Conservation (phyloP, 129 eudicot species). For the Silybum marianum region DNA sequence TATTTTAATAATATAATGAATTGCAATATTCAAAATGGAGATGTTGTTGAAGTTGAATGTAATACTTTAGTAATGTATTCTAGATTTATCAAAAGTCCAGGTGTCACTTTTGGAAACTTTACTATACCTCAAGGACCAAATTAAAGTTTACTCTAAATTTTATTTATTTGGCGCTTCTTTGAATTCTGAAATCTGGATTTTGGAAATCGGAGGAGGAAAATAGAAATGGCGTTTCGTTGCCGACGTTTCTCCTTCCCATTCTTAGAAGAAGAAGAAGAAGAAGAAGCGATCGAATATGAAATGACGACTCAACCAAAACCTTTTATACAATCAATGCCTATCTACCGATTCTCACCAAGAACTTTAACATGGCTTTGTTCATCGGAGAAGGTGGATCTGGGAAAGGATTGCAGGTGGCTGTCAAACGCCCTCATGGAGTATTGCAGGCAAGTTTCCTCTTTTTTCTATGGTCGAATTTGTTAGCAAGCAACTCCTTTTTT, state of each 20-base stretch:
- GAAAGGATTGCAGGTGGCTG: slow-evolving; percentile 32
- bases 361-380: slow-evolving; percentile 36
- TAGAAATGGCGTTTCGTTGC: background rate
- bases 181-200: background rate
- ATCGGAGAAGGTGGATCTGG: slow-evolving; percentile 70
- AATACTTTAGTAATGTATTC: too few relatives aligned
- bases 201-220: background rate
- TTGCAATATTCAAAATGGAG: too few relatives aligned
- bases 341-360: slow-evolving; percentile 27
- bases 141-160: too few relatives aligned
- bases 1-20: too few relatives aligned
- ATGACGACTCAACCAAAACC: background rate
- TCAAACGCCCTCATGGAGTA: too few relatives aligned
- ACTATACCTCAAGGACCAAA: too few relatives aligned
- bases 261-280: background rate
- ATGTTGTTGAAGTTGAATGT: too few relatives aligned
- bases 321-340: background rate
- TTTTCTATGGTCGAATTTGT: too few relatives aligned
- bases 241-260: background rate
- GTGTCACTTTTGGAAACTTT: too few relatives aligned
- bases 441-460: too few relatives aligned
- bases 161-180: background rate
- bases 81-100: too few relatives aligned
- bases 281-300: background rate
- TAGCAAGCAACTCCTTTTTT: too few relatives aligned